Evolutionary conservation across 768 basidiomycete species (phyloP).

Genomic region (Boletales sp.): DNA sequence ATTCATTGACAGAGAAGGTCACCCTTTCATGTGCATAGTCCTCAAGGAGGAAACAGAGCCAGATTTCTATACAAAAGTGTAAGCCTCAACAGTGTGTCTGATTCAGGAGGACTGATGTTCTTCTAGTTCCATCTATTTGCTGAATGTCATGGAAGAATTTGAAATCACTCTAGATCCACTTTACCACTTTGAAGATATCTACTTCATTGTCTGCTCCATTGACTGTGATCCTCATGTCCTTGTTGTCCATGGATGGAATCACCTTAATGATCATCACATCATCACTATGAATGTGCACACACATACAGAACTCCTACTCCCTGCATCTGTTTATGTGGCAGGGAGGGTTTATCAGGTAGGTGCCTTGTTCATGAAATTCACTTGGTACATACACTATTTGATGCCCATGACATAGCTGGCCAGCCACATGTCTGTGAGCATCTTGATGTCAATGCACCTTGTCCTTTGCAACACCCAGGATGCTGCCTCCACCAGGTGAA

Average conservation of each 20-base stretch:
- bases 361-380: too few relatives aligned
- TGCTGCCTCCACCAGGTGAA: not conserved
- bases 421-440: not conserved
- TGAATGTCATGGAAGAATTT: not conserved
- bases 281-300: constrained; percentile 13
- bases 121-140: not conserved
- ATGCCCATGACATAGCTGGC: too few relatives aligned
- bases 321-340: not conserved
- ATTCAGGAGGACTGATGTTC: not conserved
- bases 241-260: not conserved
- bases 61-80: constrained; percentile 1
- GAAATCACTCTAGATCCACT: constrained; percentile 10
- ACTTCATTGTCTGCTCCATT: not conserved
- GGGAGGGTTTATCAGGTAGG: too few relatives aligned
- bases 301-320: not conserved
- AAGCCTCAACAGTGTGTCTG: not conserved
- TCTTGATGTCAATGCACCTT: constrained; percentile 21
- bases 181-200: constrained; percentile 4
- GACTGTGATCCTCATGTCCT: constrained; percentile 14
- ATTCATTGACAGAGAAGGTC: constrained; percentile 8
- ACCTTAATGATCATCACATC: not conserved
- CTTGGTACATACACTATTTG: too few relatives aligned
- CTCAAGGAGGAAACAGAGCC: not conserved
- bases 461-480: constrained; percentile 5
- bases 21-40: constrained; percentile 12